A percentile compares a stretch with the other conserved stretches of the same genome.
phyloP scores from a whole-genome alignment of 768 basidiomycete genomes.

The Terana coerulea region DNA sequence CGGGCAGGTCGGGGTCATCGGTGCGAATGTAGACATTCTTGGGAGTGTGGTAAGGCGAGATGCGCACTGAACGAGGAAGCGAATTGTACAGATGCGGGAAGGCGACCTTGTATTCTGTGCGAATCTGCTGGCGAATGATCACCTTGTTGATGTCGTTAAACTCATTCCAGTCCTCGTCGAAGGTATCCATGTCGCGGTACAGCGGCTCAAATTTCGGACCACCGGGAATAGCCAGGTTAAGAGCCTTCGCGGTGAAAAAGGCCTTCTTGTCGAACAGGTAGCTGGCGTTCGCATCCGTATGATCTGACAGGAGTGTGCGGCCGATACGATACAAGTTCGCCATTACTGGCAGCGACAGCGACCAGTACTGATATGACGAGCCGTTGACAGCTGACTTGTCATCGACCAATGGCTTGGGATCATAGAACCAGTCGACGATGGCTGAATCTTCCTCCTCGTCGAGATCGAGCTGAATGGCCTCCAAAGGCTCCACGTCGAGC shows the following conservation, averaged over 20 bases:
- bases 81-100: constrained; percentile 99
- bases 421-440: constrained; percentile 98
- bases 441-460: constrained; percentile 89
- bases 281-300: constrained; percentile 83
- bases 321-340: constrained; percentile 96
- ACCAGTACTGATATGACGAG: constrained; percentile 90
- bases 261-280: constrained; percentile 97
- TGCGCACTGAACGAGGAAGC: constrained; percentile 88
- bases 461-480: constrained; percentile 95
- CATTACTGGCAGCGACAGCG: constrained; percentile 90
- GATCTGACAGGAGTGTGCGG: constrained; percentile 88
- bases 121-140: constrained; percentile 97
- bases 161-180: constrained; percentile 99
- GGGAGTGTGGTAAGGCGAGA: constrained; percentile 87
- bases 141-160: constrained; percentile 99
- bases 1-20: constrained; percentile 98
- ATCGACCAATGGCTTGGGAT: constrained; percentile 91
- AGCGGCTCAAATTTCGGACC: constrained; percentile 99
- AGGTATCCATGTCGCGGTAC: constrained; percentile 94
- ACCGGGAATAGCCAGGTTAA: constrained; percentile 96
- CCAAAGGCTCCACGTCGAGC: constrained; percentile 94
- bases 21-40: constrained; percentile 99
- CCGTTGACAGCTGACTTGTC: constrained; percentile 93
- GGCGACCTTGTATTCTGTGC: constrained; percentile 98
- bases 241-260: constrained; percentile 97